Evolutionary conservation across 2,329 filamentous ascomycete genomes (phyloP).

Genomic region (Tolypocladium ovalisporum): DNA sequence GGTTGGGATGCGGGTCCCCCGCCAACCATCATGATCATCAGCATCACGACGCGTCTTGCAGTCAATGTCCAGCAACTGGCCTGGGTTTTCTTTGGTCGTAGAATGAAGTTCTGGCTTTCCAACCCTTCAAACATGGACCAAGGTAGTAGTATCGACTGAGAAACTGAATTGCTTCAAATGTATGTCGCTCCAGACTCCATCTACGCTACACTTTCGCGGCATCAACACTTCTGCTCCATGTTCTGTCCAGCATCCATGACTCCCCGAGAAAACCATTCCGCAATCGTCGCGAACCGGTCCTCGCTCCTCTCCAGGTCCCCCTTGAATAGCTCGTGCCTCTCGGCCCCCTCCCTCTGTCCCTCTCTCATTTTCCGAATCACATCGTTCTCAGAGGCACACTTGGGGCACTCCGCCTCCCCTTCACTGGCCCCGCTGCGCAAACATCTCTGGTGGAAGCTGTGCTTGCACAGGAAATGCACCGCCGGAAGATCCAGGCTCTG

Average conservation of each 20-base stretch:
- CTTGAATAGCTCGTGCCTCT: conserved; percentile 81
- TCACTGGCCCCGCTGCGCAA: conserved; percentile 45
- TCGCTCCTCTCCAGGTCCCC: conserved; percentile 65
- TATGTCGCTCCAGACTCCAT: background rate
- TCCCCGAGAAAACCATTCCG: conserved; percentile 89
- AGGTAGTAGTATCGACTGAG: background rate
- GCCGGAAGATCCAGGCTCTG: conserved; percentile 72
- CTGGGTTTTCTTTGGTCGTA: too few relatives aligned
- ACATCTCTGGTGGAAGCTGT: conserved; percentile 91
- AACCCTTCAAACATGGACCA: too few relatives aligned
- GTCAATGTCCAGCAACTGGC: too few relatives aligned
- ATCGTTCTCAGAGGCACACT: conserved; percentile 74
- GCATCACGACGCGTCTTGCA: background rate
- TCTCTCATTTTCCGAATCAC: conserved; percentile 80
- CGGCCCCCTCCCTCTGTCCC: conserved; percentile 77
- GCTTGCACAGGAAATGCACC: conserved; percentile 94
- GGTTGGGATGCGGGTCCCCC: background rate
- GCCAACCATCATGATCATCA: background rate
- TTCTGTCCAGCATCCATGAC: conserved; percentile 57
- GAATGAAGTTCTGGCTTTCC: too few relatives aligned
- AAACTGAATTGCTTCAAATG: too few relatives aligned
- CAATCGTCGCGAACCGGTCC: conserved; percentile 81
- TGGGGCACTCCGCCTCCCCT: conserved; percentile 67
- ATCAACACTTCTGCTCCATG: conserved; percentile 13
- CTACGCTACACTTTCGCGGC: background rate